phyloP scores from a whole-genome alignment of 495 filamentous ascomycete genomes.

The Aspergillus olivimuriae region DNA sequence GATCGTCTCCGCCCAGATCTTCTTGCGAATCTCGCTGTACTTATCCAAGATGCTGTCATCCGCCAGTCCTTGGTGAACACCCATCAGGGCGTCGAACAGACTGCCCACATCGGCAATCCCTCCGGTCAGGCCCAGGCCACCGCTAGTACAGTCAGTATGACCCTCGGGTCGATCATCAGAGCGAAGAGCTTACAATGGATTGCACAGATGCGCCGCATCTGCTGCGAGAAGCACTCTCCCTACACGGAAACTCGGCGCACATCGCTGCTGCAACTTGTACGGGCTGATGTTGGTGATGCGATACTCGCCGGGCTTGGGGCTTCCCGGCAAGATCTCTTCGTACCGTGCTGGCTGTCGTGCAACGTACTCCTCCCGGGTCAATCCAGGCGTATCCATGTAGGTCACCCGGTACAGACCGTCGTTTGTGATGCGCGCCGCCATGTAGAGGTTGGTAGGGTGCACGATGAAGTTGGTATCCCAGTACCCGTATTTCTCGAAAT shows the following conservation, averaged over 20 bases:
- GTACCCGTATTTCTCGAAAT: slow-evolving; percentile 48
- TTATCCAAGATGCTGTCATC: slow-evolving; percentile 51
- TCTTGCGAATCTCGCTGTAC: slow-evolving; percentile 50
- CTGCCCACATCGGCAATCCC: slow-evolving; percentile 55
- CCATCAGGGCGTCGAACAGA: slow-evolving; percentile 51
- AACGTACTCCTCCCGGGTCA: slow-evolving; percentile 47
- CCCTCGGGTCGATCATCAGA: too few relatives aligned
- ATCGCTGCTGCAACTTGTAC: slow-evolving; percentile 58
- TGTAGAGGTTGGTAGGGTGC: slow-evolving; percentile 54
- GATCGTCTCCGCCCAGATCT: slow-evolving; percentile 50
- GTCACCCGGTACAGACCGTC: slow-evolving; percentile 56
- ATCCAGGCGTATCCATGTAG: slow-evolving; percentile 48
- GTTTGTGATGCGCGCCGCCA: slow-evolving; percentile 51
- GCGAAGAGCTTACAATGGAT: slow-evolving; percentile 33
- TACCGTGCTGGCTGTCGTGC: slow-evolving; percentile 47
- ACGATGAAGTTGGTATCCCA: slow-evolving; percentile 55
- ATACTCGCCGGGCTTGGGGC: slow-evolving; percentile 53
- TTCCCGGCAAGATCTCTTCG: slow-evolving; percentile 50
- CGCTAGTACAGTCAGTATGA: slow-evolving; percentile 17
- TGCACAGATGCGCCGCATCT: slow-evolving; percentile 47
- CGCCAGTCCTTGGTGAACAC: slow-evolving; percentile 47
- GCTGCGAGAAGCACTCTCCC: slow-evolving; percentile 53
- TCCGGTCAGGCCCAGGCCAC: slow-evolving; percentile 55
- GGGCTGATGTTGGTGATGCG: slow-evolving; percentile 47
- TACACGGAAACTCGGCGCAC: slow-evolving; percentile 48